phyloP scores from a whole-genome alignment of 352 stramenopile genomes.

The Hyaloperonospora brassicae region DNA sequence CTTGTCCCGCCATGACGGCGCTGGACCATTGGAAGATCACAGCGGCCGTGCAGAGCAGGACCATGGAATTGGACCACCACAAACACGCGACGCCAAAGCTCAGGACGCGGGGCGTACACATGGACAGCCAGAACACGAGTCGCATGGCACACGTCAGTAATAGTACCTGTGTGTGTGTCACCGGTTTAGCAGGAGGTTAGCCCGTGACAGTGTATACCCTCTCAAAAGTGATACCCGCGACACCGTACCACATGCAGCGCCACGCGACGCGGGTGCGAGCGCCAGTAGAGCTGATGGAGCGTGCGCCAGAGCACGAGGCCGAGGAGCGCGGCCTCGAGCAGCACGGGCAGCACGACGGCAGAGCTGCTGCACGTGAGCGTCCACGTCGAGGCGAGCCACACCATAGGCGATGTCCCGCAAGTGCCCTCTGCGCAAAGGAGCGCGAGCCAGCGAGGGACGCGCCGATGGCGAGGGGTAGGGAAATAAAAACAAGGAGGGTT shows the following conservation, averaged over 20 bases:
- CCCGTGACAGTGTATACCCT: neutral
- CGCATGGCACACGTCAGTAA: conserved; percentile 35
- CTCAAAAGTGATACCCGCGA: neutral
- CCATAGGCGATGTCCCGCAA: conserved; percentile 22
- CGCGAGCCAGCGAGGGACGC: too few relatives aligned
- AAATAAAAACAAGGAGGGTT: too few relatives aligned
- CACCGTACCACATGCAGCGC: conserved; percentile 46
- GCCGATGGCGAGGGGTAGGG: too few relatives aligned
- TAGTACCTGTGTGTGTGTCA: conserved; percentile 33
- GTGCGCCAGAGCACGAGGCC: conserved; percentile 46
- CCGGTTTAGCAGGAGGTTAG: too few relatives aligned
- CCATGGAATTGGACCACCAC: conserved; percentile 53
- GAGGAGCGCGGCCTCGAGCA: conserved; percentile 37
- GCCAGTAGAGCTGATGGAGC: conserved; percentile 55
- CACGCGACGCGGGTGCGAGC: conserved; percentile 45
- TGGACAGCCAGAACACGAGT: conserved; percentile 35
- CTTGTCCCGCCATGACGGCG: conserved; percentile 44
- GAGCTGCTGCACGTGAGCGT: conserved; percentile 34
- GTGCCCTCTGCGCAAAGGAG: neutral
- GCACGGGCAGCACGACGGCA: conserved; percentile 38
- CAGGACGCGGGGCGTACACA: conserved; percentile 30
- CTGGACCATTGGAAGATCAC: conserved; percentile 67
- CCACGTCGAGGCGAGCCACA: conserved; percentile 27
- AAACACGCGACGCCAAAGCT: conserved; percentile 32
- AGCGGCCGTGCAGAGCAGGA: conserved; percentile 53